Evolutionary conservation across 129 eudicot genomes (phyloP), one percentile per base, ranked within the genome.

Genomic region (Ambrosia artemisiifolia): DNA sequence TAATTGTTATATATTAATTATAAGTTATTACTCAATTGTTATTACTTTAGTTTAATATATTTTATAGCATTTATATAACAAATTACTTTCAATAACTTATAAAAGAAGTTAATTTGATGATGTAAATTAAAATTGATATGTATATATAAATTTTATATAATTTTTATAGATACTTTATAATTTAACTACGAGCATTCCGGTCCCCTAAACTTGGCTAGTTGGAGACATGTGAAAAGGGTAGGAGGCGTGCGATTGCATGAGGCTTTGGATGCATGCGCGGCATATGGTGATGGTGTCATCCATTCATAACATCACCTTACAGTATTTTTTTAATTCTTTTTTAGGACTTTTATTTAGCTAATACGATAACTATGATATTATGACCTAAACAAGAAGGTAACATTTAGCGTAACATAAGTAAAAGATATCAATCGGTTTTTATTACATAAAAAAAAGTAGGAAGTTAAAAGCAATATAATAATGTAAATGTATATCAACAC

Each of bases 241-340:
- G 14, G 14, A 49, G 38, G 72, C 72, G 64, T 63, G 79, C 55
- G 6, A 51, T 44, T 40, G 46, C 28, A 24, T 24, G 28, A 24
- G 28, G 28, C 28, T 24, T 24, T 24, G 28, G 28, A 24, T 1
- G 28, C 28, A 24, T 24, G 28, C 28, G 28, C 28, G 28, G 28
- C 28, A 24, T 57, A 57, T 43, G 75, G 9, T 55, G 66, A 71
- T 8, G 11, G 40, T 24, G 65, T 66, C 79, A 65, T 75, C 72
- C 79, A 65, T 13, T 38, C 42, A 28, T 62, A 62, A n/a, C 48
- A 18, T 54, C 51, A 42, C 14, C 8, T 56, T 14, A 13, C 13
- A 59, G 30, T 57, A 16, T n/a, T n/a, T 67, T 36, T 12, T 11
- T 60, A 32, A 0, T 10, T 65, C n/a, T n/a, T n/a, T n/a, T n/a